These are phyloP conservation scores for Petasospora rhodanensis DNA, from an alignment of 1,139 yeast genomes.

Conservation along the genomic window DNA sequence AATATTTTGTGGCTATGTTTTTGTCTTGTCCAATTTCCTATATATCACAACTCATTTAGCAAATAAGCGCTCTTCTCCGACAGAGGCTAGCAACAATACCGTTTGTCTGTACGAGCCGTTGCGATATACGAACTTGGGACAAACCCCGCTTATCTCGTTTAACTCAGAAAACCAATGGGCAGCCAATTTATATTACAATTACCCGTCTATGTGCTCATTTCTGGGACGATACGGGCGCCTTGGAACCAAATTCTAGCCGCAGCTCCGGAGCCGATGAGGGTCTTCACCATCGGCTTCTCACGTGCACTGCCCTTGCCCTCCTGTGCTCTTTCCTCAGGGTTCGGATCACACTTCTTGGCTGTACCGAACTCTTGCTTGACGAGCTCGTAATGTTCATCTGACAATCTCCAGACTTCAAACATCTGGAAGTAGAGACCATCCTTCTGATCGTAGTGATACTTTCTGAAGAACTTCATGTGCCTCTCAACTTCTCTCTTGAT, in stretches of 20 bases:
- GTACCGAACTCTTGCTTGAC: slow-evolving; percentile 56
- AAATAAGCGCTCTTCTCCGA: too few species aligned
- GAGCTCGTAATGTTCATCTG: slow-evolving; percentile 45
- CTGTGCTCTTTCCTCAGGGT: slow-evolving; percentile 43
- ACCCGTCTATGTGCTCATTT: slow-evolving; percentile 3
- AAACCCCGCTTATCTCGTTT: too few species aligned
- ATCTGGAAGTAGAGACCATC: slow-evolving; percentile 61
- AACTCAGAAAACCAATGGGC: background rate
- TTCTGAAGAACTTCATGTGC: slow-evolving; percentile 51
- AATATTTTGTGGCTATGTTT: too few species aligned
- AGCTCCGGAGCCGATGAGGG: slow-evolving; percentile 60
- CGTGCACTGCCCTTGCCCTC: slow-evolving; percentile 37
- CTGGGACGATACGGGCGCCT: slow-evolving; percentile 53
- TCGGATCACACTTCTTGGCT: slow-evolving; percentile 47
- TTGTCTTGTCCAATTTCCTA: too few species aligned
- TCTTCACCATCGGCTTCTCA: slow-evolving; percentile 42
- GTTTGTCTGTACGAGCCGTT: too few species aligned
- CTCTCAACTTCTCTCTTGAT: slow-evolving; percentile 43
- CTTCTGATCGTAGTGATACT: slow-evolving; percentile 51
- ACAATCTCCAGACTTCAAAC: slow-evolving; percentile 57
- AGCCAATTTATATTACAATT: background rate
- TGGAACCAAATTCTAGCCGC: slow-evolving; percentile 70
- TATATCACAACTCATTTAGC: too few species aligned
- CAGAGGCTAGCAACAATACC: too few species aligned
- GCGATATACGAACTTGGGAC: too few species aligned